phyloP scores from a whole-genome alignment of 805 yeast species.

The Barnettozyma pratensis region DNA sequence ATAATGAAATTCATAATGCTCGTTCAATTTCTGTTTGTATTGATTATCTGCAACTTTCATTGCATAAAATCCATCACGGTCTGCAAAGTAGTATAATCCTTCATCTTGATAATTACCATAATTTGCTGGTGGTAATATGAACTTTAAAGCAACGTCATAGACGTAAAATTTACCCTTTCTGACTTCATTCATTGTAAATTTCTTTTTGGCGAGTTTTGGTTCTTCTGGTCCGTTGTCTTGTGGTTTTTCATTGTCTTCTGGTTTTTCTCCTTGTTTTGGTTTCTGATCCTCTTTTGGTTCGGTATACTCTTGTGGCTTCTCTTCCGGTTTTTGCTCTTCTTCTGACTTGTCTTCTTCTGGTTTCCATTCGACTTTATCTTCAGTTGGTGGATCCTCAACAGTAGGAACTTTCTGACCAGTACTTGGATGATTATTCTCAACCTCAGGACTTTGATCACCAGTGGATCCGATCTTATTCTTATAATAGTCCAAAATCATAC shows the following conservation, averaged over 20 bases:
- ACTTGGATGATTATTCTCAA: slow-evolving; percentile 4
- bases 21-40: slow-evolving; percentile 8
- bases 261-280: not conserved
- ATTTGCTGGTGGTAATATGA: slow-evolving; percentile 14
- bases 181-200: slow-evolving; percentile 18
- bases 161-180: slow-evolving; percentile 16
- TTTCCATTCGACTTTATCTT: not conserved
- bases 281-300: not conserved
- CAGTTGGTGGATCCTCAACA: slow-evolving; percentile 2
- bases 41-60: slow-evolving; percentile 12
- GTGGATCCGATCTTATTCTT: slow-evolving; percentile 12
- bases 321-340: not conserved
- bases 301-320: not conserved
- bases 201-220: slow-evolving; percentile 1
- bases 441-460: slow-evolving; percentile 4
- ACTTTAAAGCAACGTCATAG: slow-evolving; percentile 9
- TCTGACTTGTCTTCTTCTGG: not conserved
- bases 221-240: not conserved
- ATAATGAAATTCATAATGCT: slow-evolving; percentile 7
- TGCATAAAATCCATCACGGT: slow-evolving; percentile 7
- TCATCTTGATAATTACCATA: slow-evolving; percentile 13
- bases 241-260: not conserved
- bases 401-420: not conserved
- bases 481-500: slow-evolving; percentile 19
- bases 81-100: slow-evolving; percentile 18